Evolutionary conservation across 345 rosid genomes (phyloP).

Genomic region (Syzygium jambos): DNA sequence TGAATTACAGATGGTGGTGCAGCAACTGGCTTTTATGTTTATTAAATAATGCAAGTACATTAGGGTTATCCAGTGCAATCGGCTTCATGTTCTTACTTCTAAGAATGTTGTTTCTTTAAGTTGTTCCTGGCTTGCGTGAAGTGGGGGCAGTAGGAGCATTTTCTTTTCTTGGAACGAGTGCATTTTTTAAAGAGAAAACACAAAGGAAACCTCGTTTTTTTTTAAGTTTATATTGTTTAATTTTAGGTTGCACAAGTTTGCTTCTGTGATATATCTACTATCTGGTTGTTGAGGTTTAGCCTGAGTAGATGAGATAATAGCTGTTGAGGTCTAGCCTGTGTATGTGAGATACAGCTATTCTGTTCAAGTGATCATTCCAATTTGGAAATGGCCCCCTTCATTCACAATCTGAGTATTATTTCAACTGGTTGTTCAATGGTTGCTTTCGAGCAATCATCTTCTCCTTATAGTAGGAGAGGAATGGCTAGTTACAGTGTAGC

Average conservation of each 20-base stretch:
- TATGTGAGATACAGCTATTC: too few relatives aligned
- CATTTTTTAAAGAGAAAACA: neutral
- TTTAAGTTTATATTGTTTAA: too few relatives aligned
- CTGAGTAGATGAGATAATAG: neutral
- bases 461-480: too few relatives aligned
- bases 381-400: too few relatives aligned
- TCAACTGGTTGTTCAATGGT: too few relatives aligned
- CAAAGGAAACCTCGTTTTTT: neutral
- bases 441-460: too few relatives aligned
- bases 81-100: neutral
- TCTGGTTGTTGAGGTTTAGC: neutral
- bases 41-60: too few relatives aligned
- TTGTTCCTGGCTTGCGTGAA: neutral
- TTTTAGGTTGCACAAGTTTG: neutral
- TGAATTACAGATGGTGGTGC: neutral
- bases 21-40: too few relatives aligned
- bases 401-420: too few relatives aligned
- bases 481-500: too few relatives aligned
- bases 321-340: rapidly evolving
- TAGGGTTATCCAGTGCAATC: neutral
- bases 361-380: too few relatives aligned
- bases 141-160: neutral
- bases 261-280: neutral
- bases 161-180: neutral
- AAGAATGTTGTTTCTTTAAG: too few relatives aligned